A percentile compares a stretch with the other conserved stretches of the same genome.
These are phyloP conservation scores for Circinella umbellata DNA, from an alignment of 371 early-diverging fungal species.

Conservation along the genomic window DNA sequence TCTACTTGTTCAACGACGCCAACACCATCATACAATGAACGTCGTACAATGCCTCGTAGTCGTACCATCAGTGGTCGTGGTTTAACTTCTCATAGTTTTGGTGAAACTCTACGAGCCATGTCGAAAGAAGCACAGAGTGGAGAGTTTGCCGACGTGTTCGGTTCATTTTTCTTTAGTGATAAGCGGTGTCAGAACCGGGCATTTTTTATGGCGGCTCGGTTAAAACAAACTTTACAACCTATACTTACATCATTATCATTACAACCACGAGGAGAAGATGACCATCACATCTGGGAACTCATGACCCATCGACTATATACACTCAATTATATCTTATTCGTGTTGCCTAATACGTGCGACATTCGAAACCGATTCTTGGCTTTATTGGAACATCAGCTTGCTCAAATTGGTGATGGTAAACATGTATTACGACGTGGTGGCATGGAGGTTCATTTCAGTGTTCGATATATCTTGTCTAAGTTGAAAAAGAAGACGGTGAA, in stretches of 20 bases:
- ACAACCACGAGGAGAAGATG: not conserved
- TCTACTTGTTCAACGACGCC: constrained; percentile 5
- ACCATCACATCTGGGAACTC: constrained; percentile 35
- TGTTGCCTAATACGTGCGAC: constrained; percentile 39
- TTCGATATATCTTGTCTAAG: constrained; percentile 39
- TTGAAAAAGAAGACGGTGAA: not conserved
- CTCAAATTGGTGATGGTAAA: constrained; percentile 30
- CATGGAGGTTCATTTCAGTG: constrained; percentile 47
- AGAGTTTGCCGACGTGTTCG: constrained; percentile 48
- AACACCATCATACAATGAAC: constrained; percentile 17
- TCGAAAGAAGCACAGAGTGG: constrained; percentile 41
- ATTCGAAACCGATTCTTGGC: constrained; percentile 33
- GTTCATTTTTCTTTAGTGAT: constrained; percentile 51
- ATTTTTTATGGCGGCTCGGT: constrained; percentile 47
- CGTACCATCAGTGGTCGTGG: constrained; percentile 14
- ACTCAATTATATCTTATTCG: constrained; percentile 47
- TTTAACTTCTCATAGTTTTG: constrained; percentile 26
- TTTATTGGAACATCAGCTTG: constrained; percentile 28
- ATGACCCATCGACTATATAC: constrained; percentile 51
- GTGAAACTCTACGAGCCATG: constrained; percentile 44
- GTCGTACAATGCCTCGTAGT: constrained; percentile 16
- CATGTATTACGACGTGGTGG: constrained; percentile 41
- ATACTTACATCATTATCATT: constrained; percentile 8
- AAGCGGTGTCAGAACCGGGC: constrained; percentile 53
- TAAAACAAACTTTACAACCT: constrained; percentile 40